Evolutionary conservation across 106 monocot species (phyloP).

Genomic region (Alisma plantagoaquatica): DNA sequence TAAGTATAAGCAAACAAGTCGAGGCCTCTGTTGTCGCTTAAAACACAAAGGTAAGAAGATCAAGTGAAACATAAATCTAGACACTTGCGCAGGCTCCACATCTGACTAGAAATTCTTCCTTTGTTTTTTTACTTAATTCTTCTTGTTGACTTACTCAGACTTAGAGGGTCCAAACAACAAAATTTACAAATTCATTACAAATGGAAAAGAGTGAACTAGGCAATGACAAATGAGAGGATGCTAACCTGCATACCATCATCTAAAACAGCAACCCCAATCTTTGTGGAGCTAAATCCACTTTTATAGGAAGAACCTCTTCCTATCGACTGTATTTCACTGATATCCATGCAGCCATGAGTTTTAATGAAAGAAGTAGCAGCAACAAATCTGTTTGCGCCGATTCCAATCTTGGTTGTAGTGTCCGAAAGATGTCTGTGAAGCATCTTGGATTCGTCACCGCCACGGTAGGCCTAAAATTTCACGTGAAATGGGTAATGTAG

Average conservation of each 20-base stretch:
- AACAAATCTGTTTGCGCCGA: slow-evolving; percentile 53
- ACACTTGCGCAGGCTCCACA: too few species aligned
- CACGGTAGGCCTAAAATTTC: slow-evolving; percentile 70
- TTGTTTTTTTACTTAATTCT: too few species aligned
- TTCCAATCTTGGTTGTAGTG: slow-evolving; percentile 49
- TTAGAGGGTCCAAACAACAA: too few species aligned
- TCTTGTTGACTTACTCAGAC: too few species aligned
- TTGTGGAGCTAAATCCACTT: slow-evolving; percentile 3
- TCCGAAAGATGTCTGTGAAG: slow-evolving; percentile 49
- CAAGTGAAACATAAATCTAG: too few species aligned
- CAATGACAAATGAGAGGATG: not conserved
- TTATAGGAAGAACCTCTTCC: slow-evolving; percentile 9
- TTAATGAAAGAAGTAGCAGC: slow-evolving; percentile 40
- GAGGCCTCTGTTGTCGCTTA: too few species aligned
- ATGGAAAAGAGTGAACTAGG: too few species aligned
- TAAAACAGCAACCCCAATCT: slow-evolving; percentile 53
- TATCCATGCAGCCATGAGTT: slow-evolving; percentile 43
- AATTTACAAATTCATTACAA: too few species aligned
- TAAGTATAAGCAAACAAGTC: too few species aligned
- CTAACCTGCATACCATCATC: slow-evolving; percentile 98
- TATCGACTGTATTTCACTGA: not conserved
- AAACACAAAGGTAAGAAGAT: too few species aligned
- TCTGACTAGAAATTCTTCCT: too few species aligned
- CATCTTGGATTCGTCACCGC: slow-evolving; percentile 77
- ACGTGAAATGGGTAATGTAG: too few species aligned